These are phyloP conservation scores for Hyaloscypha finlandica DNA, from an alignment of 495 filamentous ascomycete genomes.

Conservation along the genomic window DNA sequence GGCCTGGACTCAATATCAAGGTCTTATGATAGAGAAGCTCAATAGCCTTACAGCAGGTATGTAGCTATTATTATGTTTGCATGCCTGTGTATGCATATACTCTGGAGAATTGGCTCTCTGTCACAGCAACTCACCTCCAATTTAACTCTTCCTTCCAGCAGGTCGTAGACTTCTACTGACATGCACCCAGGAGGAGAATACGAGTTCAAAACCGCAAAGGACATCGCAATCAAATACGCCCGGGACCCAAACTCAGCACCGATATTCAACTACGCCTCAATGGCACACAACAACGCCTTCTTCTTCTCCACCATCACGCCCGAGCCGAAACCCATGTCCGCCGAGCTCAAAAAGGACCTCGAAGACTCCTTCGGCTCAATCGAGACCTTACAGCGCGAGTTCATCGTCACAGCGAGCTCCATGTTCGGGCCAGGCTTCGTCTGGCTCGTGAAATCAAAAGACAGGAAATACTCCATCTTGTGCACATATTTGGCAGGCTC, in stretches of 20 bases:
- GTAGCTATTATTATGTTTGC: slow-evolving; percentile 19
- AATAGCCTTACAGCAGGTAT: slow-evolving; percentile 73
- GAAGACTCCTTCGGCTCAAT: slow-evolving; percentile 72
- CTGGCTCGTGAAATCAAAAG: slow-evolving; percentile 73
- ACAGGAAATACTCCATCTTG: slow-evolving; percentile 54
- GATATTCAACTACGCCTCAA: slow-evolving; percentile 92
- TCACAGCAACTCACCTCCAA: neutral
- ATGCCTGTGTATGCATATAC: neutral
- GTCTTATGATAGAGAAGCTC: slow-evolving; percentile 68
- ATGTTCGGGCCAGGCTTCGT: slow-evolving; percentile 99
- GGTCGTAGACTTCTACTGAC: slow-evolving; percentile 11
- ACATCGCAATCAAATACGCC: slow-evolving; percentile 73
- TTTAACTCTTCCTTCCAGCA: neutral
- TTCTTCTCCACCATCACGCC: slow-evolving; percentile 70
- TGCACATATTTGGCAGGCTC: slow-evolving; percentile 90
- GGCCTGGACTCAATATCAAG: slow-evolving; percentile 84
- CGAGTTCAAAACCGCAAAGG: slow-evolving; percentile 44
- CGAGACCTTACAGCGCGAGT: slow-evolving; percentile 74
- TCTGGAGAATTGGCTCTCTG: neutral
- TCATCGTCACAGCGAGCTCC: slow-evolving; percentile 76
- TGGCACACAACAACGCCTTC: slow-evolving; percentile 95
- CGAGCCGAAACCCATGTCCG: slow-evolving; percentile 50
- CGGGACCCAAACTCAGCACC: slow-evolving; percentile 74
- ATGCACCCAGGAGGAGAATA: slow-evolving; percentile 20
- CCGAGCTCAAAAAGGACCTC: slow-evolving; percentile 51